Base-by-base conservation (phyloP, 164 flowering plant species). In the Annona cherimola region DNA sequence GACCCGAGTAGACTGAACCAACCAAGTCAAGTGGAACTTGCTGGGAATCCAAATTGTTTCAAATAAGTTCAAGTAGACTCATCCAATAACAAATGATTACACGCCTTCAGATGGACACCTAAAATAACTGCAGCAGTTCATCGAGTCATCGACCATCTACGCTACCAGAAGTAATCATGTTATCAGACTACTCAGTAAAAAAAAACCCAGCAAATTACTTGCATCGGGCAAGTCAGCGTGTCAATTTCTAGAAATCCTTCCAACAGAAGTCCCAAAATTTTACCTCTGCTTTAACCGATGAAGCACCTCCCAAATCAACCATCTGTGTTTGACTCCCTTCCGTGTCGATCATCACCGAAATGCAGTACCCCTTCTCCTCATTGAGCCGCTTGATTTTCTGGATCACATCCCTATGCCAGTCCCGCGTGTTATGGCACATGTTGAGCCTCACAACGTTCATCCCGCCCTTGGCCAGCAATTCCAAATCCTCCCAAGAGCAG, bases 371-470 rank as follows among this genome's bases (percentile, higher is more conserved):
- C 69, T 84, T 90, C 70, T 87, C 91, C 70, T 85, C 84, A 81
- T 92, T 90, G 83, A 92, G 74, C 84, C 65, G 81, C 85, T 86
- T 88, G 73, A 92, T 83, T 64, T 80, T 87, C 85, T 83, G 80
- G 76, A 92, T 89, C 71, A 89, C 90, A 74, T 86, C 86, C 4
- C 68, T 35, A 63, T 92, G 96, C 95, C 94, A 90, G n/a, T 88
- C 94, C 76, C 85, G 79, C 11, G 87, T 77, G 76, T 82, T 86
- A 69, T 90, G 95, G 72, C 95, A 87, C 92, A 92, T 88, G 61
- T 92, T 92, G 12, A 92, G 85, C 84, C 95, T 80, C 8, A 89
- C 97, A 43, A 92, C 87, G 76, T 89, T 92, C 96, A 92, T 92
- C 45, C 96, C 95, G 45, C 86, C 87, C 76, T 75, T 11, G 0